These are phyloP conservation scores for Umbilicus rupestris DNA, from an alignment of 164 flowering plant species.

Conservation along the genomic window DNA sequence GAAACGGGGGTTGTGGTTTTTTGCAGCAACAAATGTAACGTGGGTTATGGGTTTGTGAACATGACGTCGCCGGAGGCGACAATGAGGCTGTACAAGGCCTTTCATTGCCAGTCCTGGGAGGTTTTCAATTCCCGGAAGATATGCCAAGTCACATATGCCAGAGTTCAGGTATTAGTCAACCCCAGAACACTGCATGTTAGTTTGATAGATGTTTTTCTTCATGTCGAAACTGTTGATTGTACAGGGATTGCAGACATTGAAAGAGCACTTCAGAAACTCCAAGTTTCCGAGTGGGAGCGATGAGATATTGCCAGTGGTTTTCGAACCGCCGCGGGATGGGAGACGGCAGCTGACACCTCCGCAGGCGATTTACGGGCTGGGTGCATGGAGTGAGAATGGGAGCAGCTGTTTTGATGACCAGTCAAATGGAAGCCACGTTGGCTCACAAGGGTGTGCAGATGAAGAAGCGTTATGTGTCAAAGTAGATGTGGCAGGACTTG, in stretches of 20 bases:
- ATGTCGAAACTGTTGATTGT: too few species aligned
- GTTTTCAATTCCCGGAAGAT: slow-evolving; percentile 90
- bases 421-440: background rate
- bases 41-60: slow-evolving; percentile 96
- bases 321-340: slow-evolving; percentile 86
- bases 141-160: slow-evolving; percentile 79
- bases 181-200: too few species aligned
- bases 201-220: too few species aligned
- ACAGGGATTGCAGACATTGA: slow-evolving; percentile 80
- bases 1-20: background rate
- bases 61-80: slow-evolving; percentile 79
- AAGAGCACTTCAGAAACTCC: slow-evolving; percentile 88
- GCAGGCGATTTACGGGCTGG: background rate
- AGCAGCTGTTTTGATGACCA: background rate
- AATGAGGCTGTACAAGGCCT: slow-evolving; percentile 73
- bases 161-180: slow-evolving; percentile 64
- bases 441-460: background rate
- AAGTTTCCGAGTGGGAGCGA: slow-evolving; percentile 72
- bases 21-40: slow-evolving; percentile 87
- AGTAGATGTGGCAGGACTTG: background rate
- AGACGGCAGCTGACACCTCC: slow-evolving; percentile 9
- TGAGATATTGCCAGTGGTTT: slow-evolving; percentile 76
- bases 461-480: background rate
- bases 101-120: slow-evolving; percentile 78
- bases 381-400: background rate